Evolutionary conservation across 352 stramenopile genomes (phyloP).

Genomic region (Bremia lactucae): DNA sequence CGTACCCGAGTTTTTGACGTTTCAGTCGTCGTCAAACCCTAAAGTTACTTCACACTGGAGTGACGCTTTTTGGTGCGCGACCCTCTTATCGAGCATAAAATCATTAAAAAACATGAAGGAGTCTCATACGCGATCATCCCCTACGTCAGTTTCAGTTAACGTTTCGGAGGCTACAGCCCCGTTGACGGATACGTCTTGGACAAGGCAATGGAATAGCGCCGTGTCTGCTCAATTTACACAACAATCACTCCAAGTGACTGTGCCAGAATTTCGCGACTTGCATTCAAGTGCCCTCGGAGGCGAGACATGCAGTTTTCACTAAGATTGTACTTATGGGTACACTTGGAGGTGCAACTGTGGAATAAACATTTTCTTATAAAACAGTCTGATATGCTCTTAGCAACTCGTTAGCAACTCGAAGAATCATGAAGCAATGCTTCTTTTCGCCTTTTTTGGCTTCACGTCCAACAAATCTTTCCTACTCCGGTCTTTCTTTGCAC

Average conservation of each 20-base stretch:
- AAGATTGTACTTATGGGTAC: too few species aligned
- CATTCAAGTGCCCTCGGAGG: conserved; percentile 18
- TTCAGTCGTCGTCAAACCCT: conserved; percentile 8
- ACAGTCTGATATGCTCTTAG: background rate
- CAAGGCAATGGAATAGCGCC: conserved; percentile 9
- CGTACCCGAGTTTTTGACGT: conserved; percentile 18
- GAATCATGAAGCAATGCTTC: too few species aligned
- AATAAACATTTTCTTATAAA: background rate
- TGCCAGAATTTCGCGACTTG: conserved; percentile 20
- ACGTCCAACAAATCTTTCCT: too few species aligned
- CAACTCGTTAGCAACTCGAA: too few species aligned
- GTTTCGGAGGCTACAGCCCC: conserved; percentile 21
- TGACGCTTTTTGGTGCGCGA: conserved; percentile 4
- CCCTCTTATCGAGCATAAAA: conserved; percentile 8
- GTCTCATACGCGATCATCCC: background rate
- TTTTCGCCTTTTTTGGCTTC: too few species aligned
- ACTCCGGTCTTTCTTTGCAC: too few species aligned
- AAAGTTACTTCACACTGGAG: conserved; percentile 5
- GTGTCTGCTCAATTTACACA: conserved; percentile 1
- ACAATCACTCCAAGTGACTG: conserved; percentile 9
- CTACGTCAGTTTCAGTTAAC: conserved; percentile 28
- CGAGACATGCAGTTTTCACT: conserved; percentile 6
- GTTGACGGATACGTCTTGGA: conserved; percentile 9
- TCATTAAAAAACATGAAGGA: background rate
- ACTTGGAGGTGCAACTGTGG: too few species aligned